Percentiles rank a stretch among this genome's conserved stretches.
Conservation (phyloP, 176 grass and related monocot genomes). For the Aegilops speltoides region DNA sequence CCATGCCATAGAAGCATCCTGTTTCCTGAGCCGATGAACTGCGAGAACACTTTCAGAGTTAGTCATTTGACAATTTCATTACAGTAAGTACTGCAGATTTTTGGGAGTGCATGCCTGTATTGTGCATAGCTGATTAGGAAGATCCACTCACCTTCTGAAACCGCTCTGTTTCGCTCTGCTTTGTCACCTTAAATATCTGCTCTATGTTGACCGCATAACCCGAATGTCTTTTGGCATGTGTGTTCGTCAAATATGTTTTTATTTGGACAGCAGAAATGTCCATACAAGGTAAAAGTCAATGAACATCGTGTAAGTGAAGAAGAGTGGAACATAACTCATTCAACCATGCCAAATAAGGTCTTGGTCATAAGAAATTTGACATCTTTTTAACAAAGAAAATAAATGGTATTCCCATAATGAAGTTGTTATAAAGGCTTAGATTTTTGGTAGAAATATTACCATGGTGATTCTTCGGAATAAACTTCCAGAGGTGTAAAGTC, state of each 20-base stretch:
- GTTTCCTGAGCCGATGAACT: slow-evolving; percentile 68
- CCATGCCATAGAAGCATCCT: slow-evolving; percentile 99
- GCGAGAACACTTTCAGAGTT: slow-evolving; percentile 5
- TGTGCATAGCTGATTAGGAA: slow-evolving; percentile 2
- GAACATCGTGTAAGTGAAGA: background rate
- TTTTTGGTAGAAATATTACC: slow-evolving; percentile 51
- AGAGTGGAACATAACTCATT: background rate
- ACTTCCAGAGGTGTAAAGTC: slow-evolving; percentile 63
- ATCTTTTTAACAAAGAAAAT: background rate
- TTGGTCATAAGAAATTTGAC: background rate
- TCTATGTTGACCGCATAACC: slow-evolving; percentile 62
- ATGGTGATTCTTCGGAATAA: slow-evolving; percentile 67
- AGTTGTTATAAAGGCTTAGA: background rate
- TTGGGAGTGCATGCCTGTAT: too few relatives aligned
- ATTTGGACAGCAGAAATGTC: slow-evolving; percentile 43
- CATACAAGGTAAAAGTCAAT: background rate
- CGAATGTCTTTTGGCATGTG: slow-evolving; percentile 76
- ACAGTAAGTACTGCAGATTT: too few relatives aligned
- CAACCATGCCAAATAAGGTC: background rate
- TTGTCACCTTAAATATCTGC: slow-evolving; percentile 80
- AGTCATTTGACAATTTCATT: background rate
- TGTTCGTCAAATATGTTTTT: slow-evolving; percentile 80
- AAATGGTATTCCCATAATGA: background rate
- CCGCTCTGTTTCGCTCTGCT: slow-evolving; percentile 58
- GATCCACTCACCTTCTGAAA: slow-evolving; percentile 66